A percentile compares a stretch with the other conserved stretches of the same genome.
Conservation (phyloP, 768 basidiomycete species). For the Dioszegia hungarica region DNA sequence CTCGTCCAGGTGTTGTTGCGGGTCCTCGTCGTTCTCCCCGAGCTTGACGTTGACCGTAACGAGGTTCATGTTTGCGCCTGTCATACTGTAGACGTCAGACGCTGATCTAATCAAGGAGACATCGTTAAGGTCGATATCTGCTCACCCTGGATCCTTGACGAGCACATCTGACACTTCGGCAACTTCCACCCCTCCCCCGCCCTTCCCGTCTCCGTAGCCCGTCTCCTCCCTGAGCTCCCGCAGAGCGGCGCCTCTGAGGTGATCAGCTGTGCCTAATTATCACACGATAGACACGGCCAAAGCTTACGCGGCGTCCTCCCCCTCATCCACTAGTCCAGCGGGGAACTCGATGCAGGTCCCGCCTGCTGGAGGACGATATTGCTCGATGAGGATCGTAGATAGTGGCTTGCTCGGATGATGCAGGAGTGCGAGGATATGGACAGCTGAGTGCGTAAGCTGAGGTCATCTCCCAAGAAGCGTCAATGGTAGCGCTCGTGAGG, state of each 20-base stretch:
- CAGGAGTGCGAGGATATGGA: constrained; percentile 76
- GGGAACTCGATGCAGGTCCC: constrained; percentile 52
- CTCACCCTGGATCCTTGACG: constrained; percentile 44
- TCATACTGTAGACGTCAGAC: constrained; percentile 62
- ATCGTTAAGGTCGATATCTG: not conserved
- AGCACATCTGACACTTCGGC: constrained; percentile 36
- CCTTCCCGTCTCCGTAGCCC: constrained; percentile 55
- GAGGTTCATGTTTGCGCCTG: constrained; percentile 86
- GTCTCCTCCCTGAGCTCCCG: constrained; percentile 92
- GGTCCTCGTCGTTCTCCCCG: constrained; percentile 54
- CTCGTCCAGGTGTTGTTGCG: constrained; percentile 66
- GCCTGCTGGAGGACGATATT: constrained; percentile 82
- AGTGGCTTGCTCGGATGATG: constrained; percentile 55
- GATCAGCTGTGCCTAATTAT: not conserved
- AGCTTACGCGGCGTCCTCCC: constrained; percentile 67
- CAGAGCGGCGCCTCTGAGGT: constrained; percentile 57
- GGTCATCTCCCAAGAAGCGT: not conserved
- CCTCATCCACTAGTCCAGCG: constrained; percentile 74
- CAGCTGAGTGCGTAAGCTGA: constrained; percentile 55
- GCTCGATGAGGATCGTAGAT: constrained; percentile 78
- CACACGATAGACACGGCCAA: too few species aligned
- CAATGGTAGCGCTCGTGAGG: too few species aligned
- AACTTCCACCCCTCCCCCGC: constrained; percentile 54
- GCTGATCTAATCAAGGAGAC: not conserved
- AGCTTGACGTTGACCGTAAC: constrained; percentile 63